A percentile compares a stretch with the other conserved stretches of the same genome.
Conservation (phyloP, 768 basidiomycete genomes). For the Amanita rubescens region DNA sequence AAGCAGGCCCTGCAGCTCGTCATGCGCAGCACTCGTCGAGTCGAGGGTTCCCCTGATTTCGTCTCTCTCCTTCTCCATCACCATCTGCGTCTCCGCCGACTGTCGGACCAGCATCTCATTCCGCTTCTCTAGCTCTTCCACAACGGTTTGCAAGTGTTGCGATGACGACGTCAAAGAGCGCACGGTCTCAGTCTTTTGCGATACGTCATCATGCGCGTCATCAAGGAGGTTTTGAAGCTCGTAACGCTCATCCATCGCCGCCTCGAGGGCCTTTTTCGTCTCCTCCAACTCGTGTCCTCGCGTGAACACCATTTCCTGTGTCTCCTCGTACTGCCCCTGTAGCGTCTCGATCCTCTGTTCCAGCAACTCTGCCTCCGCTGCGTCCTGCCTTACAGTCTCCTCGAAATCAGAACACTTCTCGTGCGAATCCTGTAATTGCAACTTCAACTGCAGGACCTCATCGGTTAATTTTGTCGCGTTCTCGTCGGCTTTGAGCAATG, state of each 20-base stretch:
- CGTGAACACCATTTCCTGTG: conserved; percentile 1
- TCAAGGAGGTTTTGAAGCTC: not conserved
- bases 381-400: not conserved
- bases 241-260: not conserved
- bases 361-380: not conserved
- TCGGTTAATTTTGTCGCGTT: not conserved
- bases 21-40: not conserved
- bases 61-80: not conserved
- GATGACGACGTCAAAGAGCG: not conserved
- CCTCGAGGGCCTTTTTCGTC: not conserved
- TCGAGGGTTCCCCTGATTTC: not conserved
- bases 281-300: conserved; percentile 3
- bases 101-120: not conserved
- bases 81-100: not conserved
- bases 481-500: conserved; percentile 1
- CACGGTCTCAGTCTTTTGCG: not conserved
- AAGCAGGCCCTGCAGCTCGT: not conserved
- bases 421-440: not conserved
- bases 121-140: not conserved
- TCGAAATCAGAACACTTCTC: conserved; percentile 3
- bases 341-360: not conserved
- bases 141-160: not conserved
- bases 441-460: not conserved
- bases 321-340: not conserved
- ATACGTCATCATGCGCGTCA: not conserved